Conservation (phyloP, 140 eudicot species). For the Eryngium alpinum region DNA sequence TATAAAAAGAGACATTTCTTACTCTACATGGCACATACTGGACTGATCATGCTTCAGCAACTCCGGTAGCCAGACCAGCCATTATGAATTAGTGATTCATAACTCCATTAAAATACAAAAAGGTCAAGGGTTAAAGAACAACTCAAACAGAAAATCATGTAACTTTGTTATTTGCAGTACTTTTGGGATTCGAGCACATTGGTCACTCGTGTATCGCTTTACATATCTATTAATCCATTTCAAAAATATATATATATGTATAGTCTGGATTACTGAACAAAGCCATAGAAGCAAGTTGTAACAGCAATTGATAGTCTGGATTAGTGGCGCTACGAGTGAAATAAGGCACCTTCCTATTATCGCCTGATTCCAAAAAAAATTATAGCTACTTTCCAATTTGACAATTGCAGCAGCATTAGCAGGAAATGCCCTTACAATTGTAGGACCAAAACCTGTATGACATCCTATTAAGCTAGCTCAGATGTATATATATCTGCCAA, state of each 20-base stretch:
- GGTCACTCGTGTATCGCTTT: constrained; percentile 8
- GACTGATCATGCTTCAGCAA: neutral
- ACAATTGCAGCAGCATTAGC: constrained; percentile 99
- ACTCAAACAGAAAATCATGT: constrained; percentile 4
- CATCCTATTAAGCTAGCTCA: constrained; percentile 75
- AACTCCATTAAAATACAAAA: neutral
- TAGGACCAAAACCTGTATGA: constrained; percentile 88
- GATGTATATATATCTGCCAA: constrained; percentile 71
- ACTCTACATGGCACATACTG: neutral
- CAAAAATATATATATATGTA: constrained; percentile 1
- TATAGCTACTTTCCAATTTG: constrained; percentile 75
- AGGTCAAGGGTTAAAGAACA: neutral
- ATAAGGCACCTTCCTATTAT: constrained; percentile 28
- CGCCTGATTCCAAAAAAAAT: constrained; percentile 67
- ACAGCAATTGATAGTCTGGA: constrained; percentile 16
- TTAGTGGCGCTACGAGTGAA: constrained; percentile 6
- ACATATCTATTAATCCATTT: neutral
- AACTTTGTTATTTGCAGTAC: constrained; percentile 6
- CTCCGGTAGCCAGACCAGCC: neutral
- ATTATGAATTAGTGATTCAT: neutral
- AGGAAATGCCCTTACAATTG: constrained; percentile 77
- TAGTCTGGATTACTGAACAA: constrained; percentile 20
- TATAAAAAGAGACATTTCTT: neutral
- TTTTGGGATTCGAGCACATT: neutral
- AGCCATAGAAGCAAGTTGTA: constrained; percentile 15